Evolutionary conservation across 371 early-diverging fungal species (phyloP).

Genomic region (Circinella umbellata): DNA sequence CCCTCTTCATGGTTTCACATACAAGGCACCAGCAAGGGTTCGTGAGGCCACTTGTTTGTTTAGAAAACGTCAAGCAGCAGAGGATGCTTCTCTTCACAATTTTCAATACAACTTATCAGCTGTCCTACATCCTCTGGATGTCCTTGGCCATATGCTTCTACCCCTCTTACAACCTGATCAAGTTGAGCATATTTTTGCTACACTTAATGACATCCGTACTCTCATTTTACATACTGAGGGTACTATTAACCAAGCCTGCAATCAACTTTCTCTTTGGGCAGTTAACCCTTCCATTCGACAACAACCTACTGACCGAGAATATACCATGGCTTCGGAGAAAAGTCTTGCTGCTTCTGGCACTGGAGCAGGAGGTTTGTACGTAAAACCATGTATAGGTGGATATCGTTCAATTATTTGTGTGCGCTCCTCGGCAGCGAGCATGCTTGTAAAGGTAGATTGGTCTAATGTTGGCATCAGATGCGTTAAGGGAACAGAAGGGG

Average conservation of each 20-base stretch:
- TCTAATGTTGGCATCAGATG: constrained; percentile 4
- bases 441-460: background rate
- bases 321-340: background rate
- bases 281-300: constrained; percentile 7
- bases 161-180: constrained; percentile 1
- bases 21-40: background rate
- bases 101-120: constrained; percentile 20
- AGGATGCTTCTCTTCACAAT: constrained; percentile 13
- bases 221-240: constrained; percentile 13
- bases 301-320: background rate
- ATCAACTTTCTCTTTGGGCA: constrained; percentile 22
- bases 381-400: constrained; percentile 1
- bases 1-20: background rate
- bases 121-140: constrained; percentile 18
- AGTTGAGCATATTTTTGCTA: constrained; percentile 3
- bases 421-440: constrained; percentile 15
- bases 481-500: background rate
- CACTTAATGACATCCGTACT: constrained; percentile 16
- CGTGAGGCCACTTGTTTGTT: background rate
- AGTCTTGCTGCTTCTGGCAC: background rate
- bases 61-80: background rate
- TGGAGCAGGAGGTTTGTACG: constrained; percentile 10
- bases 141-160: constrained; percentile 13
- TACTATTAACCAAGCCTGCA: constrained; percentile 10
- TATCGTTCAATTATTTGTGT: constrained; percentile 12